Evolutionary conservation across 1,284 basidiomycete species (phyloP), one percentile per base, ranked within the genome.

Genomic region (Cyathus pygmaeus): DNA sequence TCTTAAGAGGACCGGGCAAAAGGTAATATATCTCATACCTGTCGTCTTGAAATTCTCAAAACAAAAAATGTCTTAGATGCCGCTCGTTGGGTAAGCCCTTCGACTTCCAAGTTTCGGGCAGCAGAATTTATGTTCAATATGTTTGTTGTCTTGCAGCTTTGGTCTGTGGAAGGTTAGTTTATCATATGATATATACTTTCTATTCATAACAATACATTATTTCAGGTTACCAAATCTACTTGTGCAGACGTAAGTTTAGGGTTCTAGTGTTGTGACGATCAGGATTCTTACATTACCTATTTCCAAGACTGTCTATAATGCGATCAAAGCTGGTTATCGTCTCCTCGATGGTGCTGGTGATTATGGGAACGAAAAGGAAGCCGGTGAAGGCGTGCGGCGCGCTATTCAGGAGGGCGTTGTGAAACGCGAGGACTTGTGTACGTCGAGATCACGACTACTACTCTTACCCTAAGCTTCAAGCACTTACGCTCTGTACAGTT

Each of bases 311-410:
- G 89, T 91, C 53, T 91, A 91, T 77, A 78, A 86, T 61, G 90
- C 89, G 26, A 90, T 93, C 76, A 90, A 90, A 71, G 80, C 81
- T 47, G 91, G 93, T 1, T 94, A 92, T 76, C 87, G 93, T 65
- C 92, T 96, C 68, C 85, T 96, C 62, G 94, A 96, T 69, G 89
- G 89, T 65, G 94, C 93, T 24, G 83, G 87, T 65, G 91, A 93
- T 75, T 94, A 94, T 71, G 88, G 89, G 15, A 97, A 97, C 76
- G 94, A 97, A 79, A 92, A 89, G 72, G 92, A 95, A 76, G 94
- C 94, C 26, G 95, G 94, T 3, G 82, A 86, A 67, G 90, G 90
- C 62, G 83, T 92, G 58, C 83, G 81, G 50, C 85, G 91, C 57
- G 95, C 94, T 42, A 89, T 97, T 74, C 79, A 82, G 42, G 90